A percentile compares a stretch with the other conserved stretches of the same genome.
These are phyloP conservation scores for Fusarium duplospermum DNA, from an alignment of 2,329 filamentous ascomycete species.

Conservation along the genomic window DNA sequence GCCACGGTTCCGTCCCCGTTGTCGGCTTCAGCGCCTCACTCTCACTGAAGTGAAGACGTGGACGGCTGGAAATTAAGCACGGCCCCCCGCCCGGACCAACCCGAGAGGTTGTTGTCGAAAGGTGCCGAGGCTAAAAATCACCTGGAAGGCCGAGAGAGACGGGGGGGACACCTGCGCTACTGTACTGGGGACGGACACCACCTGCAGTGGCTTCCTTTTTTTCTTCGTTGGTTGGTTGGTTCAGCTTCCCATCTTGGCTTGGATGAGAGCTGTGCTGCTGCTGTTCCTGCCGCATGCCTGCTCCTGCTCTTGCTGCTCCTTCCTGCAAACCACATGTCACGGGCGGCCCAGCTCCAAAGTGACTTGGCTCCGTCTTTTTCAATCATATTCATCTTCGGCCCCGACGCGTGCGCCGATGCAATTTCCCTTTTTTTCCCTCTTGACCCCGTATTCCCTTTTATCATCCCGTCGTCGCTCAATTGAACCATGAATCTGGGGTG, in stretches of 20 bases:
- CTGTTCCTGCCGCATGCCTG: slow-evolving; percentile 7
- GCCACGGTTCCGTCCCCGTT: slow-evolving; percentile 28
- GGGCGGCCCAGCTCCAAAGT: slow-evolving; percentile 34
- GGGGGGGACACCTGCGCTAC: background rate
- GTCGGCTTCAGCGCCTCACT: slow-evolving; percentile 25
- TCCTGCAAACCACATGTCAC: slow-evolving; percentile 44
- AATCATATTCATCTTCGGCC: slow-evolving; percentile 39
- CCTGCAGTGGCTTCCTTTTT: slow-evolving; percentile 19
- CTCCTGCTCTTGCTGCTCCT: background rate
- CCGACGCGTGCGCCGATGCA: slow-evolving; percentile 42
- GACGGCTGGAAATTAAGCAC: slow-evolving; percentile 20
- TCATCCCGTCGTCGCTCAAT: slow-evolving; percentile 22
- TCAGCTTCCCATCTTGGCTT: slow-evolving; percentile 25
- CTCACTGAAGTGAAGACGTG: slow-evolving; percentile 9
- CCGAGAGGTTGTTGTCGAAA: slow-evolving; percentile 14
- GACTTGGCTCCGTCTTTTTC: slow-evolving; percentile 16
- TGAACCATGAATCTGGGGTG: slow-evolving; percentile 40
- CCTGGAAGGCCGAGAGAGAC: slow-evolving; percentile 15
- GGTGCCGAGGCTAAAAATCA: slow-evolving; percentile 43
- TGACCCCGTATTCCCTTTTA: slow-evolving; percentile 17
- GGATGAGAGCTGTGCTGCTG: slow-evolving; percentile 26
- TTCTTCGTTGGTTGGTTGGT: slow-evolving; percentile 23
- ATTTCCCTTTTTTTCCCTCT: slow-evolving; percentile 23
- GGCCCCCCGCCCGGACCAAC: slow-evolving; percentile 30
- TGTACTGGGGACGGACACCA: background rate